Percentiles rank a stretch among this genome's conserved stretches.
These are phyloP conservation scores for Cymbopogon flexuosus DNA, from an alignment of 202 grass and related monocot species.

Conservation along the genomic window DNA sequence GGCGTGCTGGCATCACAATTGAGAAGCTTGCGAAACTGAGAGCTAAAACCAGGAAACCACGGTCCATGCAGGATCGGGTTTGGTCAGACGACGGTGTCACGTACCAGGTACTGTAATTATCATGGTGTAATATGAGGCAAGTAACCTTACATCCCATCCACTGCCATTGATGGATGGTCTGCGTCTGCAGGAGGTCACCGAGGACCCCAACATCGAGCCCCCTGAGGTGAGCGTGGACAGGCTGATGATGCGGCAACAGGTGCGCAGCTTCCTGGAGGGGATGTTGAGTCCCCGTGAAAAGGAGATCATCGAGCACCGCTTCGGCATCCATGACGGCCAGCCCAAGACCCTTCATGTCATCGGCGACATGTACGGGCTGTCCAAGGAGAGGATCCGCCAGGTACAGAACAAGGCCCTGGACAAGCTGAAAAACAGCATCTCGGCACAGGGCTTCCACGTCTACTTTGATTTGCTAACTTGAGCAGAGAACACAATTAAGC, in stretches of 20 bases:
- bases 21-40: constrained; percentile 66
- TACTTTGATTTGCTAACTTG: constrained; percentile 46
- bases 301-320: constrained; percentile 70
- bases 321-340: constrained; percentile 56
- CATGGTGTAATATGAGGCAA: neutral
- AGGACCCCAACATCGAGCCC: constrained; percentile 56
- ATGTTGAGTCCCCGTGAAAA: constrained; percentile 77
- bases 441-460: constrained; percentile 50
- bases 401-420: constrained; percentile 63
- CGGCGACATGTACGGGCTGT: constrained; percentile 63
- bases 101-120: constrained; percentile 52
- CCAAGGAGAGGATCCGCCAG: constrained; percentile 87
- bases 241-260: constrained; percentile 68
- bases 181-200: constrained; percentile 58
- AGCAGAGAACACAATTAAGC: neutral
- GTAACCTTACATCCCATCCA: neutral
- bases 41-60: constrained; percentile 52
- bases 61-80: constrained; percentile 53
- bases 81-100: constrained; percentile 64
- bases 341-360: constrained; percentile 73
- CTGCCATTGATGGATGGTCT: neutral
- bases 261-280: constrained; percentile 52
- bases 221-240: constrained; percentile 56
- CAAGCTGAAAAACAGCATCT: constrained; percentile 51
- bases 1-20: constrained; percentile 57